Evolutionary conservation across 768 basidiomycete species (phyloP).

Genomic region (Xerocomellus chrysenteron): DNA sequence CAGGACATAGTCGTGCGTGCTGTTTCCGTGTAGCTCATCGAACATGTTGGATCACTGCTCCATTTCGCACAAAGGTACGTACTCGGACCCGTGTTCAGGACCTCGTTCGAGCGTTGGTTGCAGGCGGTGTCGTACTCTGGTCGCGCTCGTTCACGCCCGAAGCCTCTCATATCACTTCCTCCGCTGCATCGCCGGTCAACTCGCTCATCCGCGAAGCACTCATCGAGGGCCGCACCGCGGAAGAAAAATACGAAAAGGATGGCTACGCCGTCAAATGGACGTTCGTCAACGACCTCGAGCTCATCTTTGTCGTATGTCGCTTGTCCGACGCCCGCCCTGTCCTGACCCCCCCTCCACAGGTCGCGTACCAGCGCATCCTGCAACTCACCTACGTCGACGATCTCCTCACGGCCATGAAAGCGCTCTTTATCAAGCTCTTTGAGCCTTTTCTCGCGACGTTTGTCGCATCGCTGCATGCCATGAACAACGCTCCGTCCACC

Average conservation of each 20-base stretch:
- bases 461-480: conserved; percentile 76
- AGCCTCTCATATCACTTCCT: conserved; percentile 64
- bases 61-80: conserved; percentile 86
- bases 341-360: conserved; percentile 44
- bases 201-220: conserved; percentile 86
- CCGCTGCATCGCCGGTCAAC: conserved; percentile 81
- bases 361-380: conserved; percentile 94
- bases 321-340: background rate
- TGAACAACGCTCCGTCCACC: conserved; percentile 40
- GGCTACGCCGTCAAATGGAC: conserved; percentile 95
- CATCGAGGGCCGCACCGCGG: conserved; percentile 83
- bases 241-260: conserved; percentile 88
- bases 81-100: background rate
- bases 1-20: background rate
- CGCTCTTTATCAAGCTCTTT: conserved; percentile 84
- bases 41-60: conserved; percentile 93
- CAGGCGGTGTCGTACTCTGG: conserved; percentile 94
- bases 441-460: conserved; percentile 82
- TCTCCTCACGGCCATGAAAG: conserved; percentile 75
- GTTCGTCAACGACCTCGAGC: conserved; percentile 90
- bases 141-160: conserved; percentile 92
- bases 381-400: conserved; percentile 93
- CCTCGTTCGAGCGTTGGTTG: conserved; percentile 4
- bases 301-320: conserved; percentile 88
- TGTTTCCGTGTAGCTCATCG: background rate